These are phyloP conservation scores for Penicillium polonicum DNA, from an alignment of 2,329 filamentous ascomycete genomes.

Conservation along the genomic window DNA sequence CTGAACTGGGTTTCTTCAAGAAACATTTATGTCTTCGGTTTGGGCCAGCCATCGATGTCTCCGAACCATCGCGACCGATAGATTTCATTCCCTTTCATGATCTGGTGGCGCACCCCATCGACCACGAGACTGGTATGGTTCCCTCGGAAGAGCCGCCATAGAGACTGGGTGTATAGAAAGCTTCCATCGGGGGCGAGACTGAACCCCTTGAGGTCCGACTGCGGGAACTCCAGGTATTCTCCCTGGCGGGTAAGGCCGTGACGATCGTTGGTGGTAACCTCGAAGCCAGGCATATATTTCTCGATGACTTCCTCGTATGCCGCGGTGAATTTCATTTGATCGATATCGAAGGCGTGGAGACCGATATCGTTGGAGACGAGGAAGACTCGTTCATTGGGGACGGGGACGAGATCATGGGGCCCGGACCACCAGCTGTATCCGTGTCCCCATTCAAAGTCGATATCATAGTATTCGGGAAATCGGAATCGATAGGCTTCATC, in stretches of 20 bases:
- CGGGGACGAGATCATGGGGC: slow-evolving; percentile 26
- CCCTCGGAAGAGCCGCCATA: slow-evolving; percentile 21
- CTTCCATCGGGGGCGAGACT: slow-evolving; percentile 26
- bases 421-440: slow-evolving; percentile 27
- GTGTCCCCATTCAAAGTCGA: slow-evolving; percentile 25
- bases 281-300: slow-evolving; percentile 26
- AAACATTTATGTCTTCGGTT: slow-evolving; percentile 12
- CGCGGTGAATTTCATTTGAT: slow-evolving; percentile 14
- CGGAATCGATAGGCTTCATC: slow-evolving; percentile 17
- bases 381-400: slow-evolving; percentile 26
- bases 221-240: slow-evolving; percentile 21
- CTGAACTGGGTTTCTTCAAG: background rate
- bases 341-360: slow-evolving; percentile 23
- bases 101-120: slow-evolving; percentile 16
- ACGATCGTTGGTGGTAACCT: slow-evolving; percentile 24
- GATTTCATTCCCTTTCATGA: slow-evolving; percentile 26
- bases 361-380: slow-evolving; percentile 25
- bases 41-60: slow-evolving; percentile 28
- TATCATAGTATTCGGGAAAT: slow-evolving; percentile 14
- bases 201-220: slow-evolving; percentile 27
- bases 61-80: slow-evolving; percentile 28
- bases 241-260: slow-evolving; percentile 20
- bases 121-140: slow-evolving; percentile 26
- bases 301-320: slow-evolving; percentile 17
- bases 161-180: slow-evolving; percentile 26